Base-by-base conservation (phyloP, 768 basidiomycete species). In the Pleurotus tuoliensis region DNA sequence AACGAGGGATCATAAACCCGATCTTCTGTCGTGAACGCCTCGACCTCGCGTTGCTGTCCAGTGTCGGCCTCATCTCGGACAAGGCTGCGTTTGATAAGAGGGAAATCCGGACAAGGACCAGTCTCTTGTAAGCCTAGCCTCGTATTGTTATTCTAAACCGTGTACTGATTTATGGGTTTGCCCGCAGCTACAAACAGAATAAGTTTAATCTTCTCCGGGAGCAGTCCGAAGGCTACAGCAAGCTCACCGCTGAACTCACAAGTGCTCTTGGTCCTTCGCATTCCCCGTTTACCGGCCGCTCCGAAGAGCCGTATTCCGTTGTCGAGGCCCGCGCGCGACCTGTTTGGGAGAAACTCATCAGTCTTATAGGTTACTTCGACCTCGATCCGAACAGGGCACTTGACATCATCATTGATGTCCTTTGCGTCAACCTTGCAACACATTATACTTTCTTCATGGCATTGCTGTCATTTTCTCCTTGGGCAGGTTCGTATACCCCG, bases 151-250 rank as follows among this genome's bases (percentile, higher is more conserved):
- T 45, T 8, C 20, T 18, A 11, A 11, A 34, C 9, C 2, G 30
- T 34, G 8, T 4, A 34, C 11, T 34, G 30, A 34, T 9, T 8
- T 34, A 34, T 9, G 24, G 8, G 9, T 9, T 34, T 34, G 9
- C 22, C 15, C 53, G n/a, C 66, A 95, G 92, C 68, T 96, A 94
- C 76, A 94, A 94, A 70, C 96, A 99, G 71, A 94, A 94, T 74
- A 99, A 98, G 72, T 96, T 95, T 78, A 99, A 98, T 67, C 82
- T 99, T 39, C 82, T 98, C 13, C 88, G 97, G 38, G 97, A 99
- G 73, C 92, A 97, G 64, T 94, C 94, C 0, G 96, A 98, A 74
- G 97, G 97, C 6, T 99, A 94, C 74, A 92, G 92, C 68, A 94
- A 95, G 70, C 83, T 98, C 30, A 83, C 88, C 24, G 83, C 88